Conservation (phyloP, 805 yeast genomes). For the Candida montana region DNA sequence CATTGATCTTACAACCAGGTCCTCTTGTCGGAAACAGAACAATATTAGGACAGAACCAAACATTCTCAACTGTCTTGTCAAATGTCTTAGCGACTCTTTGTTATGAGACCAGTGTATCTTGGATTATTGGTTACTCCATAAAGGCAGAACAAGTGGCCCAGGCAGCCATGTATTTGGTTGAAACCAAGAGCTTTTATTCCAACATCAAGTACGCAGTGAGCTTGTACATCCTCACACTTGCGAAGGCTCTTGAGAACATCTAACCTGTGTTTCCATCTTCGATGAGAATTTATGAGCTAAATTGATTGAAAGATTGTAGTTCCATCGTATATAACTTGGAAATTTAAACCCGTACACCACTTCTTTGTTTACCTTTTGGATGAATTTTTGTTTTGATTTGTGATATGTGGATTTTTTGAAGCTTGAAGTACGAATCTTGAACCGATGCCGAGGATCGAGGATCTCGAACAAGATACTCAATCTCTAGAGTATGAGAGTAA, state of each 20-base stretch:
- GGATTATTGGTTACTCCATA: constrained; percentile 13
- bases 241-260: constrained; percentile 6
- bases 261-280: neutral
- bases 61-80: constrained; percentile 9
- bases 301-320: too few species aligned
- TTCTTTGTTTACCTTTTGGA: constrained; percentile 4
- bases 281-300: too few species aligned
- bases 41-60: constrained; percentile 1
- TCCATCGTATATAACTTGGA: neutral
- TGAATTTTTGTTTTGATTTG: too few species aligned
- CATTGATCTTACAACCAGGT: constrained; percentile 76
- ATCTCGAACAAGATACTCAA: constrained; percentile 31
- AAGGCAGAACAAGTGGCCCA: constrained; percentile 18
- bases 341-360: constrained; percentile 2
- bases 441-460: constrained; percentile 26
- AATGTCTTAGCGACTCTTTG: constrained; percentile 13
- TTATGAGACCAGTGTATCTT: constrained; percentile 11
- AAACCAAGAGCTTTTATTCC: constrained; percentile 4
- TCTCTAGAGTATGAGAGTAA: constrained; percentile 30
- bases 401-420: too few species aligned
- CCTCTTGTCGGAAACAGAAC: constrained; percentile 32
- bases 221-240: constrained; percentile 4
- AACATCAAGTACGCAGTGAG: constrained; percentile 6
- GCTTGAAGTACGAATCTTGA: neutral
- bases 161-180: constrained; percentile 13